These are phyloP conservation scores for Botrytis elliptica DNA, from an alignment of 2,329 filamentous ascomycete genomes.

Conservation along the genomic window DNA sequence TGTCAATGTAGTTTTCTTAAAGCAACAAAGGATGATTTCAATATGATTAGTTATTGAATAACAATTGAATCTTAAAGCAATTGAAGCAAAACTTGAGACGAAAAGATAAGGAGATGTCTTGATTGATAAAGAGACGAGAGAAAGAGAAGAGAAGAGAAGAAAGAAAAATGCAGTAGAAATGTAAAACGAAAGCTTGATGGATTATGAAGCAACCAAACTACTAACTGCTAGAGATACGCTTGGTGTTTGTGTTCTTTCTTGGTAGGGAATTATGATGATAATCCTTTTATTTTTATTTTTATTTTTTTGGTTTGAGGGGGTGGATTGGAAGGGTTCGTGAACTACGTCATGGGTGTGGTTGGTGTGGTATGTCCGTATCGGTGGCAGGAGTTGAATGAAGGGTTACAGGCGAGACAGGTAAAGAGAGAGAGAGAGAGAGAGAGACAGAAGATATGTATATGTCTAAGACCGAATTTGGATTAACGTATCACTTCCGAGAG, in stretches of 20 bases:
- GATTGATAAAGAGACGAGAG: background rate
- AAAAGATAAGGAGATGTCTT: background rate
- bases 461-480: background rate
- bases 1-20: background rate
- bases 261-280: background rate
- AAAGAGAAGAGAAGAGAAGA: background rate
- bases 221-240: background rate
- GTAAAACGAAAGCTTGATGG: background rate
- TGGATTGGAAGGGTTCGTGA: background rate
- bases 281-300: background rate
- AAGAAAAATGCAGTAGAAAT: background rate
- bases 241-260: background rate
- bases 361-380: background rate
- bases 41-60: background rate
- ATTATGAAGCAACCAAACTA: background rate
- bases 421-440: background rate
- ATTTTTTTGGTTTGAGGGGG: background rate
- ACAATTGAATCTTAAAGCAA: background rate
- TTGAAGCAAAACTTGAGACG: background rate
- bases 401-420: background rate
- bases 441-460: background rate
- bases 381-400: background rate
- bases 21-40: background rate
- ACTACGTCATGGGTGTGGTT: constrained; percentile 5
- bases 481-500: background rate